Conservation (phyloP, 768 basidiomycete species). For the Agrocybe chaxingu region DNA sequence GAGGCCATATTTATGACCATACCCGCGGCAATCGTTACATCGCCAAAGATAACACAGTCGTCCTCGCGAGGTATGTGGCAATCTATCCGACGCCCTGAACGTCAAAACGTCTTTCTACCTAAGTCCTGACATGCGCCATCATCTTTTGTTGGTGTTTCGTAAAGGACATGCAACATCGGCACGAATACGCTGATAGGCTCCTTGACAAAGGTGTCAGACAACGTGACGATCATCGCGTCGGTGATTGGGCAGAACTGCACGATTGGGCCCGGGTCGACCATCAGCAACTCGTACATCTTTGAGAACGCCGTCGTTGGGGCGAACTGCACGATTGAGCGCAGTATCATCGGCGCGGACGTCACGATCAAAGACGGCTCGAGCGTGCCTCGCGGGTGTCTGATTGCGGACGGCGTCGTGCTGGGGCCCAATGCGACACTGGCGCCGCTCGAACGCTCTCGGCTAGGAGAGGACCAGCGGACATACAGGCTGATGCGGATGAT, state of each 20-base stretch:
- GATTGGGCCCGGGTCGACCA: conserved; percentile 67
- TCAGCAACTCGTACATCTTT: conserved; percentile 81
- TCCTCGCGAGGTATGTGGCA: conserved; percentile 70
- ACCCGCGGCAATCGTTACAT: conserved; percentile 88
- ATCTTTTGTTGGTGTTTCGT: neutral
- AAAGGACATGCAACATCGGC: conserved; percentile 78
- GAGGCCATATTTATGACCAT: conserved; percentile 80
- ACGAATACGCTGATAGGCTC: conserved; percentile 86
- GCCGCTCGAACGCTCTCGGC: conserved; percentile 75
- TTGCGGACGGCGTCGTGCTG: conserved; percentile 78
- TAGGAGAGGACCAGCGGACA: conserved; percentile 35
- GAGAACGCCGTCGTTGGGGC: conserved; percentile 72
- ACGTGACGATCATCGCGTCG: conserved; percentile 64
- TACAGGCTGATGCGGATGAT: conserved; percentile 32
- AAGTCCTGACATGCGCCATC: neutral
- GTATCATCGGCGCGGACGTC: conserved; percentile 82
- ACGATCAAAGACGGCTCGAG: conserved; percentile 60
- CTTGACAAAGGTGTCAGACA: conserved; percentile 61
- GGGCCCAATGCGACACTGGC: conserved; percentile 67
- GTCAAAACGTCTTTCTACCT: too few species aligned
- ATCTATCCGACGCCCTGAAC: neutral
- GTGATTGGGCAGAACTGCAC: conserved; percentile 76
- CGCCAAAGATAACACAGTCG: conserved; percentile 71
- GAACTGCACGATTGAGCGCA: conserved; percentile 66
- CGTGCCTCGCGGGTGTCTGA: conserved; percentile 73